Evolutionary conservation across 805 yeast species (phyloP).

Genomic region (Candida caryicola): DNA sequence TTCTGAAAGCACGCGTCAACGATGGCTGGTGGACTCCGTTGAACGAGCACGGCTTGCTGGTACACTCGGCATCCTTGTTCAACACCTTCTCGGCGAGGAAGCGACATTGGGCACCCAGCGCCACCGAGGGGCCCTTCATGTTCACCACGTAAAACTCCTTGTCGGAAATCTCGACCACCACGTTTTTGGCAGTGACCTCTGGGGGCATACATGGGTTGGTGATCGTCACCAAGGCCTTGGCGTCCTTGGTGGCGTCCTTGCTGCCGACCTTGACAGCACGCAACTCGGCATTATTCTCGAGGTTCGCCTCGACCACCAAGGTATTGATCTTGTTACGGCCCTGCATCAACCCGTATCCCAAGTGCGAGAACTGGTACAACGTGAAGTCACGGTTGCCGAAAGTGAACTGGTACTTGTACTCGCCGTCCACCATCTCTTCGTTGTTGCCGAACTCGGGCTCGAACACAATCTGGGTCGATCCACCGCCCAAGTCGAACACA

Average conservation of each 20-base stretch:
- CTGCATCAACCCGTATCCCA: conserved; percentile 94
- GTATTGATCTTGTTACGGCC: conserved; percentile 83
- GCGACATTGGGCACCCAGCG: conserved; percentile 85
- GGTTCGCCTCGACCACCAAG: conserved; percentile 53
- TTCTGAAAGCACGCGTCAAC: conserved; percentile 69
- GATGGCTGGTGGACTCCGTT: conserved; percentile 98
- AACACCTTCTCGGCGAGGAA: conserved; percentile 75
- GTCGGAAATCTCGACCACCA: conserved; percentile 54
- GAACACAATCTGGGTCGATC: conserved; percentile 96
- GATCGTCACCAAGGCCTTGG: conserved; percentile 45
- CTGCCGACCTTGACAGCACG: conserved; percentile 18
- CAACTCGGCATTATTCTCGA: conserved; percentile 27
- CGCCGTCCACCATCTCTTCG: conserved; percentile 76
- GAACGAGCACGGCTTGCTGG: conserved; percentile 82
- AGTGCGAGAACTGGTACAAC: conserved; percentile 89
- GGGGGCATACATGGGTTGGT: conserved; percentile 90
- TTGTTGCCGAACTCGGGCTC: conserved; percentile 74
- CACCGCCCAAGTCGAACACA: conserved; percentile 97
- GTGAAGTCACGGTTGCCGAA: conserved; percentile 81
- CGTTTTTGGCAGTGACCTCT: conserved; percentile 55
- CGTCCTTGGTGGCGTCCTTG: conserved; percentile 34
- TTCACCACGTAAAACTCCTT: conserved; percentile 48
- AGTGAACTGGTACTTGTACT: conserved; percentile 73
- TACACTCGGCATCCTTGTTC: conserved; percentile 79
- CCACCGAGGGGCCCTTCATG: conserved; percentile 58